Evolutionary conservation across 2,329 filamentous ascomycete species (phyloP), one percentile per base, ranked within the genome.

Genomic region (Neopestalotiopsis clavispora): DNA sequence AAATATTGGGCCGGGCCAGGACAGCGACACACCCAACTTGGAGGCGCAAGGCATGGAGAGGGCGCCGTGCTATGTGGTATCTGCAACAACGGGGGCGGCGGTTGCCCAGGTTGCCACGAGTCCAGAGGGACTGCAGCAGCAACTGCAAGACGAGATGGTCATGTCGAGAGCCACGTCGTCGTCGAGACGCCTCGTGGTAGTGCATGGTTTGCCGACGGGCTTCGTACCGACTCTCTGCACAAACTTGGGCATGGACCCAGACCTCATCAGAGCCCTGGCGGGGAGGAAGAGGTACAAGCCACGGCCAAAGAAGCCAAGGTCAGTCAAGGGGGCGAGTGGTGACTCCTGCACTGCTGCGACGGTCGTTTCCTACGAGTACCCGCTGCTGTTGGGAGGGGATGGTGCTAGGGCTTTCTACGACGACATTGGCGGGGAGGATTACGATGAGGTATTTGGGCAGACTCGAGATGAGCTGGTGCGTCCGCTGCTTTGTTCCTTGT

Each of bases 181-280:
- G 14, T 13, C 60, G 4, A 45, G 30, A 49, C 57, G 14, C 13
- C 45, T 69, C 7, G 5, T 78, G 38, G 73, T 79, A 4, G 17
- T 80, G 4, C 74, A 72, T 23, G 75, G 75, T 45, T 68, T 75
- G 12, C 71, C 73, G 1, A 38, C 49, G 10, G 72, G 74, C 2
- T 75, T 74, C 23, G n/a, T 73, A 1, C 70, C 74, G 2, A 72
- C 72, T 2, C 64, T 80, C 13, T 68, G 70, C 30, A 72, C 72
- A 13, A 49, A 69, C 14, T 59, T 77, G 14, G 72, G 67, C 28
- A 67, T 81, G 30, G 77, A 79, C 56, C 69, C 72, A n/a, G 71
- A 67, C 3, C 79, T 81, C 60, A 40, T 81, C 59, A 74, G 77
- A 3, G 78, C 79, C 4, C 76, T 80, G 66, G 73, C 71, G 1